phyloP scores from a whole-genome alignment of 208 protist genomes.

The Wallacemonas collosoma region DNA sequence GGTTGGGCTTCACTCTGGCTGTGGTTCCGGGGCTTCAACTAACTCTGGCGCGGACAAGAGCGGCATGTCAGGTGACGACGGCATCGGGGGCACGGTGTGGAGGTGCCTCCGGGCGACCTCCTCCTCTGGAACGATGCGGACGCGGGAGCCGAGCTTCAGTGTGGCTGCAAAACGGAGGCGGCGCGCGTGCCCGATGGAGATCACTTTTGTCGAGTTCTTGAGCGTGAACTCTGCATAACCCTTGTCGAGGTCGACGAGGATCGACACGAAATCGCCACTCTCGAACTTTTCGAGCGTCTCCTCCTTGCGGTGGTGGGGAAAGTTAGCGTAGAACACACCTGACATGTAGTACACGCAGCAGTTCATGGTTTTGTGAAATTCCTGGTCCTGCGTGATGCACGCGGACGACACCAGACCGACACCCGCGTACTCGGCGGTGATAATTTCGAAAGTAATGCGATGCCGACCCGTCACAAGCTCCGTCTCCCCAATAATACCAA shows the following conservation, averaged over 20 bases:
- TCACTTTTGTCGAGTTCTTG: constrained; percentile 75
- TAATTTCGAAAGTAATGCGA: constrained; percentile 80
- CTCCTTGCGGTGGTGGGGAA: constrained; percentile 87
- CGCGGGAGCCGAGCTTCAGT: constrained; percentile 71
- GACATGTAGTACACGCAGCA: constrained; percentile 94
- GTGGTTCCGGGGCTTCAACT: too few species aligned
- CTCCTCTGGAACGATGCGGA: constrained; percentile 77
- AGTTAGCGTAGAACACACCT: constrained; percentile 92
- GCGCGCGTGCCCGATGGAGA: constrained; percentile 67
- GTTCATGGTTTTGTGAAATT: constrained; percentile 87
- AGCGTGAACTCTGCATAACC: constrained; percentile 75
- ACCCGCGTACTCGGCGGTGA: constrained; percentile 84
- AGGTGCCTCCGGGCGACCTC: constrained; percentile 33
- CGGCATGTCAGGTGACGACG: too few species aligned
- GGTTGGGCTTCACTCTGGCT: too few species aligned
- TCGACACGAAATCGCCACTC: constrained; percentile 68
- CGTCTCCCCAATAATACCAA: constrained; percentile 74
- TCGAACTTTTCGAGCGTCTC: constrained; percentile 79
- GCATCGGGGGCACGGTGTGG: not conserved
- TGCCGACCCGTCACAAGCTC: constrained; percentile 82
- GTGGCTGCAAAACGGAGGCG: constrained; percentile 84
- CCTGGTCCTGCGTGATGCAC: constrained; percentile 76
- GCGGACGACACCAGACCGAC: constrained; percentile 85
- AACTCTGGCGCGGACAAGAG: too few species aligned
- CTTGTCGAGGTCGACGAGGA: constrained; percentile 86